phyloP scores from a whole-genome alignment of 1,284 basidiomycete genomes.

The Ganoderma multipileum region DNA sequence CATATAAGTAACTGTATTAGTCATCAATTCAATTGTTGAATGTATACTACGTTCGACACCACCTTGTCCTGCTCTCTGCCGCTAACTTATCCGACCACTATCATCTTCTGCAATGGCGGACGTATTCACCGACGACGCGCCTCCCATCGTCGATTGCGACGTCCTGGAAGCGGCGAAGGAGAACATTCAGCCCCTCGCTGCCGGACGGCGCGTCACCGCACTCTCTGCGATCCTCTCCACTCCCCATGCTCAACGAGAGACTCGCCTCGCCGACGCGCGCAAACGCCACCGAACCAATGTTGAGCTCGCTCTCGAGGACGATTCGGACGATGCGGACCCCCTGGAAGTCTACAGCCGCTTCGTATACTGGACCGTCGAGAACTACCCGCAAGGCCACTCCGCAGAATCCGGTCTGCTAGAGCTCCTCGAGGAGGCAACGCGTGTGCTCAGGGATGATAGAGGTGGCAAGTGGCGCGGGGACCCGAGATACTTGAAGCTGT shows the following conservation, averaged over 20 bases:
- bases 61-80: not conserved
- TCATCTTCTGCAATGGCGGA: conserved; percentile 30
- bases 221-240: conserved; percentile 75
- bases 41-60: no score
- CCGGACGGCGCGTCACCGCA: conserved; percentile 75
- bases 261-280: conserved; percentile 66
- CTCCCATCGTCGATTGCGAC: conserved; percentile 73
- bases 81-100: not conserved
- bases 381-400: conserved; percentile 70
- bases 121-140: conserved; percentile 37
- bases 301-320: conserved; percentile 58
- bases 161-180: conserved; percentile 84
- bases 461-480: conserved; percentile 74
- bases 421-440: conserved; percentile 82
- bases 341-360: conserved; percentile 67
- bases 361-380: conserved; percentile 76
- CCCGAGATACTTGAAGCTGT: conserved; percentile 88
- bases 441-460: conserved; percentile 73
- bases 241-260: conserved; percentile 76
- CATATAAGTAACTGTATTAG: no score
- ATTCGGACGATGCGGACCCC: conserved; percentile 53
- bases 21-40: no score
- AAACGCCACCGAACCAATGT: conserved; percentile 63
- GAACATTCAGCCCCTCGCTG: conserved; percentile 80
- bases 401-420: conserved; percentile 81